Base-by-base conservation (phyloP, 805 yeast species). In the Kuraishia molischiana region DNA sequence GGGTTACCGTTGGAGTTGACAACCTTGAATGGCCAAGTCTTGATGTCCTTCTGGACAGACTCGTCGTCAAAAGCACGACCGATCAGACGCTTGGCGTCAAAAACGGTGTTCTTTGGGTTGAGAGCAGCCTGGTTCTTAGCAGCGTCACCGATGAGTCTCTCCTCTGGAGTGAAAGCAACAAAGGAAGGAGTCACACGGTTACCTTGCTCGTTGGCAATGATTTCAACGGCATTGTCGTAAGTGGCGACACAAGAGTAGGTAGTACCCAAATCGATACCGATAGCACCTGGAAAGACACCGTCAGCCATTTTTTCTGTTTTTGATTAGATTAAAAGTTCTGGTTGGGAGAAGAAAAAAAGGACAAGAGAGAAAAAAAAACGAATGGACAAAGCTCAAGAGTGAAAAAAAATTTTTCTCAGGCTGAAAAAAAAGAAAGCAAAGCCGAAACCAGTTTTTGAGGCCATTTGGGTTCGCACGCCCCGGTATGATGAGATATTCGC, bases 261-360 rank as follows among this genome's bases (percentile, higher is more conserved):
- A 57, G 95, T 85, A 78, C 95, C 95, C 69, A 85, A 75, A 77
- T 89, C 97, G 80, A 90, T 90, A 82, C 98, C 98, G 66, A 86
- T 84, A 70, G 92, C 92, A 83, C 97, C 97, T 79, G 89, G 92
- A 82, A 84, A 87, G 74, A 87, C 92, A 82, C 95, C 95, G 78
- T 87, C 96, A 81, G 89, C 85, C 89, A 81, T 81, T 68, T 68
- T 71, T 51, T 17, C n/a, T n/a, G n/a, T n/a, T n/a, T n/a, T n/a
- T n/a, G n/a, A n/a, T n/a, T 14, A 36, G 29, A 26, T 26, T 35
- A 20, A 35, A 41, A 26, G 17, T 11, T 32, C 11, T 28, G 10
- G 21, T 24, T 24, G 28, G 13, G 13, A n/a, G 26, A 18, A n/a
- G 18, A 17, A 15, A 20, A 37, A 18, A 6, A 28, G 22, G 19